Evolutionary conservation across 2,329 filamentous ascomycete genomes (phyloP).

Genomic region (Nakataea oryzae): DNA sequence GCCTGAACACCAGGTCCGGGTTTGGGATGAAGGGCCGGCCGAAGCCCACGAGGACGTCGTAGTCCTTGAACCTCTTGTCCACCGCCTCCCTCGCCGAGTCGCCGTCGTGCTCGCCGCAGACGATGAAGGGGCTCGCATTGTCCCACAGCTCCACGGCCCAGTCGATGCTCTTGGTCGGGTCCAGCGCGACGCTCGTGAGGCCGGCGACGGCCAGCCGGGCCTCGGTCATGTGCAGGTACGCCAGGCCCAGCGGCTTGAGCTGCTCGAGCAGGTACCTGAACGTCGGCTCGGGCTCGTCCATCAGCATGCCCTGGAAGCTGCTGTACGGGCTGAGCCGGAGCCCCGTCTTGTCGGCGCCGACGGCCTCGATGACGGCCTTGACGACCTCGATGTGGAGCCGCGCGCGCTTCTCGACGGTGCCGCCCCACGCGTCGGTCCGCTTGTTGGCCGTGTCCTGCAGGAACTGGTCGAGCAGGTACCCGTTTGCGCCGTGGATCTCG

Average conservation of each 20-base stretch:
- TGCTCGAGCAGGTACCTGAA: constrained; percentile 41
- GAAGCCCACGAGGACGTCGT: constrained; percentile 22
- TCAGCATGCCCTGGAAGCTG: constrained; percentile 46
- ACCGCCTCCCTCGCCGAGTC: constrained; percentile 14
- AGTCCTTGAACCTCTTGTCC: constrained; percentile 15
- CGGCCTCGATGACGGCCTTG: constrained; percentile 36
- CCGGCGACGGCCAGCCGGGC: constrained; percentile 28
- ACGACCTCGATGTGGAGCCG: constrained; percentile 40
- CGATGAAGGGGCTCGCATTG: constrained; percentile 16
- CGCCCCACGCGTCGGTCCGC: constrained; percentile 44
- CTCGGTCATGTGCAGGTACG: constrained; percentile 48
- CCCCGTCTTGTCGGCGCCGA: constrained; percentile 37
- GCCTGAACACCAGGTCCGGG: constrained; percentile 30
- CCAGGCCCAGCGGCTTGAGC: constrained; percentile 33
- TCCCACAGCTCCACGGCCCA: constrained; percentile 19
- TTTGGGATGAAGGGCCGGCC: constrained; percentile 31
- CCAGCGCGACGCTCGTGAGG: constrained; percentile 23
- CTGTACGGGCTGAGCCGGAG: constrained; percentile 46
- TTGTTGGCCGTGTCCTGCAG: constrained; percentile 42
- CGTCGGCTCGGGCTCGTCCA: constrained; percentile 45
- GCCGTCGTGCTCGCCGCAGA: constrained; percentile 17
- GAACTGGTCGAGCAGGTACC: constrained; percentile 42
- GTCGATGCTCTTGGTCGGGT: constrained; percentile 18
- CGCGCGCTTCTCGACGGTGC: constrained; percentile 42
- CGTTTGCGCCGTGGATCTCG: constrained; percentile 29